Evolutionary conservation across 257 asterid species (phyloP), one percentile per base, ranked within the genome.

Genomic region (Verbena officinalis): DNA sequence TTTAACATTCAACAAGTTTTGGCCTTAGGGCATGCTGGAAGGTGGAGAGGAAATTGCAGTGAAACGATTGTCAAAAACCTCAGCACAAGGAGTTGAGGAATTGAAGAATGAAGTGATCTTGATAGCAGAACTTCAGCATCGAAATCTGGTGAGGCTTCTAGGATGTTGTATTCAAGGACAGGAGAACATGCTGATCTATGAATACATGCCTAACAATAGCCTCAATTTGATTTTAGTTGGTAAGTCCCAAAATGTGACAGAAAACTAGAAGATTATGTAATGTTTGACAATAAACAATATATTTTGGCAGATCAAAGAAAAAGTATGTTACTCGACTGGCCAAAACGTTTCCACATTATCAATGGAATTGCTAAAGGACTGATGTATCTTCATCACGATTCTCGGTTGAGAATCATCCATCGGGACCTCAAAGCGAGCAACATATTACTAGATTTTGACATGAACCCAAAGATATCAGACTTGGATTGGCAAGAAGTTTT

Each of bases 391-490:
- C 68, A 62, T 46, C 68, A 62, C 16, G 68, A 62, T 46, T 62
- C 68, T 15, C 22, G 22, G 21, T 15, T 44, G 22, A 44, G 51
- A 15, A 44, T 44, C 15, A 44, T 44, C 10, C 51, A n/a, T 15
- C 20, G 51, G 7, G 51, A 44, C 51, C 51, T 44, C 9, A 44
- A 44, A 44, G 9, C 10, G 1, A 44, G 51, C 51, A 44, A 44
- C 22, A 15, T 15, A 44, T 44, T 44, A 7, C 9, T 15, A 4
- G 51, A 44, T 44, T n/a, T 17, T n/a, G 11, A 44, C 20, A 44
- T 44, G 51, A n/a, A 44, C 52, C 75, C 75, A 3, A 70, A 62
- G 65, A 70, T 70, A 21, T 70, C 75, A 2, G 75, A 70, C 44
- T 70, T 2, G 75, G 75, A 11, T 2, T 62, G 14, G 75, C 75